Base-by-base conservation (phyloP, 2,329 filamentous ascomycete genomes). In the Clonostachys chloroleuca region DNA sequence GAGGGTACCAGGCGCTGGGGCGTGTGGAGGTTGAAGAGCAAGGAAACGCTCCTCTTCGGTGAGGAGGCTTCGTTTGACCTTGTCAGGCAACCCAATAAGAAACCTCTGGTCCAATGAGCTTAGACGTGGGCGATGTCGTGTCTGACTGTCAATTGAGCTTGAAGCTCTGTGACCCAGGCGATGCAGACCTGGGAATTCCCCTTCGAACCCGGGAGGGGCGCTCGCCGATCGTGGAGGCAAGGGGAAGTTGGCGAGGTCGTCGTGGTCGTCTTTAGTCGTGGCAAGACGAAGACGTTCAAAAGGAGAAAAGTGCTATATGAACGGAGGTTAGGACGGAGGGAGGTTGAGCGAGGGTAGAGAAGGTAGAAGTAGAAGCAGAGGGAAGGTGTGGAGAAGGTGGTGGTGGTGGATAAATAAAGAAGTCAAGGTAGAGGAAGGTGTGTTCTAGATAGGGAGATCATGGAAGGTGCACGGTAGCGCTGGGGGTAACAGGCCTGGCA, bases 81-180 rank as follows among this genome's bases (percentile, higher is more conserved):
- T 90, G 52, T 87, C 81, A 17, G 89, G 87, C 40, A 91, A 72
- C 18, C 76, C 80, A 46, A 84, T 72, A 61, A 84, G 91, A 72
- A 87, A 89, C 52, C 80, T 74, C 47, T 79, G 79, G 56, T 88
- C 82, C 33, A 75, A 73, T 47, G 76, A 74, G 46, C 75, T 69
- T 49, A 70, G 59, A 16, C 58, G 61, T 42, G 61, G 56, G 42
- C 63, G 65, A 24, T 59, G 35, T 39, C 17, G 40, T 18, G 24
- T 56, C 40, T 58, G 60, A 53, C 53, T 62, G 48, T 57, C 58
- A 53, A n/a, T n/a, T n/a, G 36, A 39, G 35, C 46, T 47, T 41
- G 49, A 46, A 37, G 42, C 50, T 50, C 47, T 36, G 33, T 16
- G 13, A 17, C 46, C 24, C 24, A 10, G 24, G 24, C 24, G 24